phyloP scores from a whole-genome alignment of 768 basidiomycete genomes.

The Hortiboletus flavorubellus region DNA sequence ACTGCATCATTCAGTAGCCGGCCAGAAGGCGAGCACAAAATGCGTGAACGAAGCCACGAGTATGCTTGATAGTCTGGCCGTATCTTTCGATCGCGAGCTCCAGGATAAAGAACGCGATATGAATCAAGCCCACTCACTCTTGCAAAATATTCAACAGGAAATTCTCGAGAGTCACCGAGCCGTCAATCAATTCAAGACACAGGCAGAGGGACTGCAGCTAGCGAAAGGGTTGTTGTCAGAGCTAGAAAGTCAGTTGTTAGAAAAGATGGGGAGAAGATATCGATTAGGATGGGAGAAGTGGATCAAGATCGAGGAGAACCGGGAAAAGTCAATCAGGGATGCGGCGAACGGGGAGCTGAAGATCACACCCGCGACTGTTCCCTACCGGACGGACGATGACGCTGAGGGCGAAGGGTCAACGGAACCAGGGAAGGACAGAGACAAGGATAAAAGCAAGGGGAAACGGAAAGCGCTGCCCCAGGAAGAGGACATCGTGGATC shows the following conservation, averaged over 20 bases:
- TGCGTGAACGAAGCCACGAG: conserved; percentile 81
- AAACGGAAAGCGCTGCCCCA: conserved; percentile 50
- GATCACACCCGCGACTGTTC: conserved; percentile 42
- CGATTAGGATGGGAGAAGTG: conserved; percentile 91
- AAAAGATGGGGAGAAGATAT: conserved; percentile 80
- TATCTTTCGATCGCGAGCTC: conserved; percentile 89
- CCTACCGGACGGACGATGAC: conserved; percentile 47
- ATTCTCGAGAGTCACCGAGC: conserved; percentile 81
- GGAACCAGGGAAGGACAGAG: conserved; percentile 35
- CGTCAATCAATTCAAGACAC: conserved; percentile 62
- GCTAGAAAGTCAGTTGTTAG: conserved; percentile 61
- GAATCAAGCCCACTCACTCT: conserved; percentile 81
- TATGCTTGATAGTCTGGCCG: conserved; percentile 85
- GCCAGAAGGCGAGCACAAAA: conserved; percentile 80
- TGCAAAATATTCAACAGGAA: conserved; percentile 85
- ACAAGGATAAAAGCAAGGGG: conserved; percentile 48
- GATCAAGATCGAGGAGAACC: conserved; percentile 77
- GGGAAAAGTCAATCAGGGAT: conserved; percentile 68
- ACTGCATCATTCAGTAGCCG: conserved; percentile 81
- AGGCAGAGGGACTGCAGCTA: conserved; percentile 63
- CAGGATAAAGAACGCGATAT: conserved; percentile 89
- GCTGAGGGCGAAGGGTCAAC: conserved; percentile 38
- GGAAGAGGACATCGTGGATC: conserved; percentile 62
- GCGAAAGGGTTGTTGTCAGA: conserved; percentile 56
- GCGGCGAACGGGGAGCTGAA: conserved; percentile 56